Percentiles rank a stretch among this genome's conserved stretches.
Conservation (phyloP, 306 rosid genomes). For the Malus sieversii region DNA sequence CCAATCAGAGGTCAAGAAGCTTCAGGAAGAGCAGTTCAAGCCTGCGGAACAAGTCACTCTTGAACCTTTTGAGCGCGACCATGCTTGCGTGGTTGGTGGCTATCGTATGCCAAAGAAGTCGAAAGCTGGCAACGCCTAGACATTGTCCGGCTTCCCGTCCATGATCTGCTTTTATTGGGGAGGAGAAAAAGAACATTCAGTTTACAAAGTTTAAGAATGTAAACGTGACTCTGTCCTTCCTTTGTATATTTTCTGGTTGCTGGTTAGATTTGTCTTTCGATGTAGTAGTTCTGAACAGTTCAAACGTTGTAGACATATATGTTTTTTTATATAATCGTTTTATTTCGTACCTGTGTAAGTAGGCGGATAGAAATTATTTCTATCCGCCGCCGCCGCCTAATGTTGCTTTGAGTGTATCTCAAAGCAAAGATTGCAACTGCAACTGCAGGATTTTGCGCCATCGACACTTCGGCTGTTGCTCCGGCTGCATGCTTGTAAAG, state of each 20-base stretch:
- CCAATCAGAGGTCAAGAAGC: slow-evolving; percentile 69
- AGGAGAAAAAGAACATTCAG: not conserved
- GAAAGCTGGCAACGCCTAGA: slow-evolving; percentile 18
- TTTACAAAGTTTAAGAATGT: not conserved
- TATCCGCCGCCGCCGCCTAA: no score
- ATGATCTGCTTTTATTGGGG: not conserved
- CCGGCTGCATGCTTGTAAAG: not conserved
- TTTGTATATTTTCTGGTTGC: not conserved
- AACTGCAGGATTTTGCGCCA: not conserved
- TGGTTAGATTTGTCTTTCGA: not conserved
- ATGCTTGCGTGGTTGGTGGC: slow-evolving; percentile 84
- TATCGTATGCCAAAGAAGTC: slow-evolving; percentile 64
- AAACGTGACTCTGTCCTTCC: not conserved
- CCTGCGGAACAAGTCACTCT: slow-evolving; percentile 87
- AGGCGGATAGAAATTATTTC: no score
- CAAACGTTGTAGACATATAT: not conserved
- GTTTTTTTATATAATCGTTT: not conserved
- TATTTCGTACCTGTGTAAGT: not conserved
- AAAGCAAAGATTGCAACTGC: not conserved
- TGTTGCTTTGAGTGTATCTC: no score
- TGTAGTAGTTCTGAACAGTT: not conserved
- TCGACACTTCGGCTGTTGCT: no score
- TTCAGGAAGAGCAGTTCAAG: slow-evolving; percentile 78
- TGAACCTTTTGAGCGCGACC: slow-evolving; percentile 87
- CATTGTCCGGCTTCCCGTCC: not conserved